Evolutionary conservation across 164 flowering plant species (phyloP).

Genomic region (Liriodendron chinense): DNA sequence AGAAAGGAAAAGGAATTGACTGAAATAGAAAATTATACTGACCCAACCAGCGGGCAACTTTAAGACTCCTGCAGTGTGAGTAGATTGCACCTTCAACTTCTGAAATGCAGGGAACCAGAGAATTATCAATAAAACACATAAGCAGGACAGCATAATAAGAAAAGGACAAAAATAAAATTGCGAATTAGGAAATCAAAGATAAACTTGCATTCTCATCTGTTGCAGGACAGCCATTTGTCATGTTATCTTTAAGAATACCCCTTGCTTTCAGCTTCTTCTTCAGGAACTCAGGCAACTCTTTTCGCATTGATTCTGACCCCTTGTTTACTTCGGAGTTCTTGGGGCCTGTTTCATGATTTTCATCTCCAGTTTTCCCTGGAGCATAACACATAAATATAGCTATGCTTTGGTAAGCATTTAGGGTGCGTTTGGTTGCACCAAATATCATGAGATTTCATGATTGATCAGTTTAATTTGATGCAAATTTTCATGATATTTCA

Average conservation of each 20-base stretch:
- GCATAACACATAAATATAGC: conserved; percentile 5
- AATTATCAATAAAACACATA: conserved; percentile 8
- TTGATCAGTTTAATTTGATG: neutral
- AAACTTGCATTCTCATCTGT: conserved; percentile 36
- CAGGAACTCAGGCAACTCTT: conserved; percentile 84
- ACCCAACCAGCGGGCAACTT: conserved; percentile 87
- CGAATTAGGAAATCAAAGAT: neutral
- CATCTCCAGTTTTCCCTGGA: conserved; percentile 25
- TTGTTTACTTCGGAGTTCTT: conserved; percentile 20
- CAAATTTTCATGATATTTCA: neutral
- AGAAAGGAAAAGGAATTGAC: neutral
- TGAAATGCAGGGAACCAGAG: conserved; percentile 29
- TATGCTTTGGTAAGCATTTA: neutral
- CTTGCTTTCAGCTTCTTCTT: conserved; percentile 82
- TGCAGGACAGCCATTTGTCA: conserved; percentile 17
- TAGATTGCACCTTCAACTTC: conserved; percentile 35
- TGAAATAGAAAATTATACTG: conserved; percentile 19
- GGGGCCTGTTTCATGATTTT: conserved; percentile 21
- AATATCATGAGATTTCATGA: too few relatives aligned
- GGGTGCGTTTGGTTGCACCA: neutral
- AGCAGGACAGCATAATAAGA: neutral
- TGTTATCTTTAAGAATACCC: conserved; percentile 74
- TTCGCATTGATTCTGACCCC: conserved; percentile 37
- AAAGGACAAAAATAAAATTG: neutral
- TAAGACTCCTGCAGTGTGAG: conserved; percentile 20